Conservation (phyloP, 495 filamentous ascomycete genomes). For the Annulohypoxylon nitens region DNA sequence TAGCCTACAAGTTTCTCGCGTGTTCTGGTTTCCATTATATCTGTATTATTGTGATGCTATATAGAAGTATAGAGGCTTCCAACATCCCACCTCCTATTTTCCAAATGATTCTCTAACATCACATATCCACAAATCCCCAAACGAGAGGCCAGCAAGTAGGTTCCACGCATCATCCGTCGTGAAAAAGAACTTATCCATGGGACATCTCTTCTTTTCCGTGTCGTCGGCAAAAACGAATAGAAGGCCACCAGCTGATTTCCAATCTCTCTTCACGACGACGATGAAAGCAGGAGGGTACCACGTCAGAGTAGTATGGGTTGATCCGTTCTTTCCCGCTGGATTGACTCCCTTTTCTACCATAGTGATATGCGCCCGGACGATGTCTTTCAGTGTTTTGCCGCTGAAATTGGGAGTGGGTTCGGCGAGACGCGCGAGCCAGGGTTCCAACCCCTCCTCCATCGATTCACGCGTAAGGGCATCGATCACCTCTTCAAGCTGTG, state of each 20-base stretch:
- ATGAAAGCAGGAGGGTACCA: neutral
- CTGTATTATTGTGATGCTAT: too few species aligned
- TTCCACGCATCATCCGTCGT: neutral
- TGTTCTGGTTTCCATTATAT: neutral
- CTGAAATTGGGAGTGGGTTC: constrained; percentile 10
- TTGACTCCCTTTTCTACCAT: neutral
- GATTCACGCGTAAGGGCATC: neutral
- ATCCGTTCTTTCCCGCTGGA: neutral
- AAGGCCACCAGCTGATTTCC: neutral
- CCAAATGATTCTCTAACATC: neutral
- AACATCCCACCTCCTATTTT: neutral
- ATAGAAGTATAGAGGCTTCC: neutral
- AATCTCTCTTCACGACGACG: constrained; percentile 12
- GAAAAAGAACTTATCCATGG: constrained; percentile 19
- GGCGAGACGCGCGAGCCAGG: neutral
- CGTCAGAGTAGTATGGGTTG: too few species aligned
- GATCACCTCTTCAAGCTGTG: neutral
- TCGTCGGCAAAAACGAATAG: constrained; percentile 12
- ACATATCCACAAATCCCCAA: neutral
- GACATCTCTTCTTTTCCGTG: neutral
- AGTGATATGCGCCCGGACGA: constrained; percentile 10
- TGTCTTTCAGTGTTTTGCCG: constrained; percentile 19
- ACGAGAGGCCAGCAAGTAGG: neutral
- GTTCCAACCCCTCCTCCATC: neutral
- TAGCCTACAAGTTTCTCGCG: neutral